These are phyloP conservation scores for Hura crepitans DNA, from an alignment of 441 rosid species.

Conservation along the genomic window DNA sequence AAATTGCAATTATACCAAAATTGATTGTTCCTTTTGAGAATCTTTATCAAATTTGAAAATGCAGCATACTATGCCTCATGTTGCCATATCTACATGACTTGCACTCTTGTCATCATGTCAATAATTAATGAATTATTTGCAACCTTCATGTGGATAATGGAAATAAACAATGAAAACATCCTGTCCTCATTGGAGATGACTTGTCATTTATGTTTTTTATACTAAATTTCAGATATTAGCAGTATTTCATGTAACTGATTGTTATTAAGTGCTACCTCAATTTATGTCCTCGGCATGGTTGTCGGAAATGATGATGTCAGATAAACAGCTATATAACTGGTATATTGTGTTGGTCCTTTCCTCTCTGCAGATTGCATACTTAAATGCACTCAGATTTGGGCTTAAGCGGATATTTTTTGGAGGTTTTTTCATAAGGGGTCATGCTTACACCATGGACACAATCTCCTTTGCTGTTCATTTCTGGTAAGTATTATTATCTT, in stretches of 20 bases:
- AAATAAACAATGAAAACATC: not conserved
- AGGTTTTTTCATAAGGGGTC: constrained; percentile 92
- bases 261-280: constrained; percentile 1
- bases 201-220: not conserved
- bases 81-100: not conserved
- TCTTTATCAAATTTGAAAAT: constrained; percentile 1
- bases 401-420: constrained; percentile 86
- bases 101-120: not conserved
- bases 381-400: constrained; percentile 86
- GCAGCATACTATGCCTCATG: not conserved
- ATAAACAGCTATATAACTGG: not conserved
- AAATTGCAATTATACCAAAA: not conserved
- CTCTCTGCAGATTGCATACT: constrained; percentile 61
- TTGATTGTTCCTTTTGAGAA: not conserved
- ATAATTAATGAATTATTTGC: not conserved
- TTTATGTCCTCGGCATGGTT: constrained; percentile 5
- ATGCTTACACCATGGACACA: constrained; percentile 94
- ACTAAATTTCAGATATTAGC: not conserved
- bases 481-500: constrained; percentile 47
- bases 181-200: not conserved
- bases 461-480: constrained; percentile 89
- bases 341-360: constrained; percentile 13
- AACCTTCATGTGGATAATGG: constrained; percentile 5
- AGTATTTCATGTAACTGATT: not conserved
- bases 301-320: constrained; percentile 9